These are phyloP conservation scores for Lentinula sp. DNA, from an alignment of 768 basidiomycete genomes.

Conservation along the genomic window DNA sequence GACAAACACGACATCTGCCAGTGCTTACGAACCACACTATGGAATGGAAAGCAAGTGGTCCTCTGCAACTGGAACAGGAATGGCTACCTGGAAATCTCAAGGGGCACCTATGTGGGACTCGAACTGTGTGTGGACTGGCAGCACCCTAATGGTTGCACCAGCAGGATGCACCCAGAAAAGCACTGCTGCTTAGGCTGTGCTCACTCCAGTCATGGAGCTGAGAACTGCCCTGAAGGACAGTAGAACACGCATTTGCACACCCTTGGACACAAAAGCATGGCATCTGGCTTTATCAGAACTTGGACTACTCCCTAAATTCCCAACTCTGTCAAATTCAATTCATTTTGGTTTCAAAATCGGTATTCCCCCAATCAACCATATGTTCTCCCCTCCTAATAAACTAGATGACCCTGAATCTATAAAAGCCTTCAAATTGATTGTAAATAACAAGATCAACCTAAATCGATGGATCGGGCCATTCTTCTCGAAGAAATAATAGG, in stretches of 20 bases:
- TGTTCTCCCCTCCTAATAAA: not conserved
- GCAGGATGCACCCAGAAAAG: constrained; percentile 13
- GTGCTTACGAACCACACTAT: constrained; percentile 13
- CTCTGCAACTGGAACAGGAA: constrained; percentile 12
- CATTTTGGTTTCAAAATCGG: not conserved
- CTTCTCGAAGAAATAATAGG: constrained; percentile 23
- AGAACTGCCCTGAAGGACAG: constrained; percentile 29
- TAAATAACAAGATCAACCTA: constrained; percentile 16
- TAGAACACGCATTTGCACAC: constrained; percentile 19
- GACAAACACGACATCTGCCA: constrained; percentile 16
- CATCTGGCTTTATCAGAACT: constrained; percentile 9
- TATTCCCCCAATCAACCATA: not conserved
- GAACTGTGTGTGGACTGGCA: constrained; percentile 32
- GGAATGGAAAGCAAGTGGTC: constrained; percentile 15
- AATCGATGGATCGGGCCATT: constrained; percentile 27
- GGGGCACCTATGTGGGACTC: constrained; percentile 10
- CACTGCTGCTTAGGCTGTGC: constrained; percentile 42
- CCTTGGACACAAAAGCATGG: constrained; percentile 27
- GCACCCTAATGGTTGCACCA: constrained; percentile 16
- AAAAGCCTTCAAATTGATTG: constrained; percentile 12
- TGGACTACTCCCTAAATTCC: constrained; percentile 19
- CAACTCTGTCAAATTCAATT: constrained; percentile 16
- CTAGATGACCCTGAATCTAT: not conserved
- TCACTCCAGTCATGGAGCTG: constrained; percentile 28
- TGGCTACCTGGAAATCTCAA: constrained; percentile 10